Conservation (phyloP, 106 monocot genomes). For the Allium cepa region DNA sequence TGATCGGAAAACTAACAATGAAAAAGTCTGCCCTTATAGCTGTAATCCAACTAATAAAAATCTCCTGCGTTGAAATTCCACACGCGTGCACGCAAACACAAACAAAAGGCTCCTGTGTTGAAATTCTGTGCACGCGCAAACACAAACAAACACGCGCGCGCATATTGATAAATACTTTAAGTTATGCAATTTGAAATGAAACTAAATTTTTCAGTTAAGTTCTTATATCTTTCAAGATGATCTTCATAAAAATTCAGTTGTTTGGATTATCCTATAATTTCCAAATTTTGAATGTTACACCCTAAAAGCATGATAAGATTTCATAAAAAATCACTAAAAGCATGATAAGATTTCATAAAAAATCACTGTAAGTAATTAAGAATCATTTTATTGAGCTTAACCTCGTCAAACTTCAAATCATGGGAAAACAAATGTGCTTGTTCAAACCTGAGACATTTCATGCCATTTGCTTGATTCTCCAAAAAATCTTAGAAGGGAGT, state of each 20-base stretch:
- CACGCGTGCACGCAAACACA: too few relatives aligned
- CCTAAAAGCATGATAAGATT: background rate
- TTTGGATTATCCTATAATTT: background rate
- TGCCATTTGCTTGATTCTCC: constrained; percentile 64
- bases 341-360: background rate
- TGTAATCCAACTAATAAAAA: too few relatives aligned
- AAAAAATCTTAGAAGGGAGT: constrained; percentile 56
- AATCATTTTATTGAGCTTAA: background rate
- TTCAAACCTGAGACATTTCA: constrained; percentile 62
- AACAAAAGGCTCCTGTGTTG: too few relatives aligned
- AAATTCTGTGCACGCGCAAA: too few relatives aligned
- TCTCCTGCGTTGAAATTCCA: too few relatives aligned
- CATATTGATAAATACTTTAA: too few relatives aligned
- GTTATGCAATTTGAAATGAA: too few relatives aligned
- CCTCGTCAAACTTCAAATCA: background rate
- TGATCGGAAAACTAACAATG: too few relatives aligned
- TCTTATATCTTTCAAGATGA: too few relatives aligned
- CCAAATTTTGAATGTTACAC: background rate
- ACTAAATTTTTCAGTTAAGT: too few relatives aligned
- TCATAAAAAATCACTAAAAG: background rate
- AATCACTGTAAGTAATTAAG: background rate
- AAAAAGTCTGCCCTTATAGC: too few relatives aligned
- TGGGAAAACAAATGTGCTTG: background rate
- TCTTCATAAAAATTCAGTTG: background rate
- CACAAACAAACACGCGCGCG: too few relatives aligned